Evolutionary conservation across 495 filamentous ascomycete species (phyloP).

Genomic region (Parathielavia appendiculata): DNA sequence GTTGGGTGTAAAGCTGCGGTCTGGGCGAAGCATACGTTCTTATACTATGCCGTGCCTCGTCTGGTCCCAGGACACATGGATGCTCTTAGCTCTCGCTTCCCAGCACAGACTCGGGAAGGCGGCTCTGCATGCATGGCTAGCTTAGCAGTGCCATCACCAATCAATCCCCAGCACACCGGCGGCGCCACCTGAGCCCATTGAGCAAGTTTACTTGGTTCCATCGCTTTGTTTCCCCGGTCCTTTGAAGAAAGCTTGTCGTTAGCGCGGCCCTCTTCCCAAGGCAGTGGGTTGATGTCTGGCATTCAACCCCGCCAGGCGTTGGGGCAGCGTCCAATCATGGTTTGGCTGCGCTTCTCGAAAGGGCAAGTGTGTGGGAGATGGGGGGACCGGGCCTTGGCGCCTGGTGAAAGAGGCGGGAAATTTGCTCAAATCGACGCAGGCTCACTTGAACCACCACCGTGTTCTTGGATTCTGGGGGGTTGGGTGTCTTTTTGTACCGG

Average conservation of each 20-base stretch:
- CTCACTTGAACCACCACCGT: neutral
- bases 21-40: too few relatives aligned
- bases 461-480: neutral
- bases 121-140: neutral
- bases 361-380: neutral
- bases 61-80: too few relatives aligned
- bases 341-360: neutral
- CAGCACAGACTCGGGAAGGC: too few relatives aligned
- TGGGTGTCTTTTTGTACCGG: too few relatives aligned
- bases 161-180: too few relatives aligned
- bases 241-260: neutral
- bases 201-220: slow-evolving; percentile 20
- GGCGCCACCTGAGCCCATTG: slow-evolving; percentile 11
- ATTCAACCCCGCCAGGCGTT: neutral
- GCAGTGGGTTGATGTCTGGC: neutral
- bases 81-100: neutral
- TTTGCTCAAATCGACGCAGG: slow-evolving; percentile 32
- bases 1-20: too few relatives aligned
- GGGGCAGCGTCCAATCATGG: neutral
- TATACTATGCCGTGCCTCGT: neutral
- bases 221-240: neutral
- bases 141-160: neutral
- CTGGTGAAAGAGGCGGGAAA: slow-evolving; percentile 18
- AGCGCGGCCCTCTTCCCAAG: neutral
- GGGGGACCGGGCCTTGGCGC: neutral